phyloP scores from a whole-genome alignment of 176 grass and related monocot species.

The Avena eriantha region DNA sequence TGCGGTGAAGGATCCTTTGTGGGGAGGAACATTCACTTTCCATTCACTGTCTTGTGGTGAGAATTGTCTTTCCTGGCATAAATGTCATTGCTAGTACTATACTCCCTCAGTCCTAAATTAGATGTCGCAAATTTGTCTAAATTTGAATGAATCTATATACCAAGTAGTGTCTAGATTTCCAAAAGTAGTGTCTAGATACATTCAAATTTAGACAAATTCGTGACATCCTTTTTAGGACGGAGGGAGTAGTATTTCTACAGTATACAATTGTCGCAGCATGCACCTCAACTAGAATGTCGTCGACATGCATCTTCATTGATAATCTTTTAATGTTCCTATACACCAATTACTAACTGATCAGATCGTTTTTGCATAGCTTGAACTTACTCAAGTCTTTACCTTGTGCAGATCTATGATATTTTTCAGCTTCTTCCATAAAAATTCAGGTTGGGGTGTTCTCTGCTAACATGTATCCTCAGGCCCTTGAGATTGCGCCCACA shows the following conservation, averaged over 20 bases:
- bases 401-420: conserved; percentile 73
- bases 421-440: conserved; percentile 51
- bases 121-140: too few relatives aligned
- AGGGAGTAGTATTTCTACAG: background rate
- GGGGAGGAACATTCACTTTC: conserved; percentile 45
- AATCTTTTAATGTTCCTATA: background rate
- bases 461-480: too few relatives aligned
- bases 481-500: conserved; percentile 29
- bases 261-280: background rate
- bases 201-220: too few relatives aligned
- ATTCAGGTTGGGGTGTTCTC: too few relatives aligned
- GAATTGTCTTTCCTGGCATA: background rate
- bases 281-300: background rate
- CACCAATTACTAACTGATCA: background rate
- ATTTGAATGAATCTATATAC: too few relatives aligned
- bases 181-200: too few relatives aligned
- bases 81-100: too few relatives aligned
- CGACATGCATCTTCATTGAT: background rate
- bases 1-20: conserved; percentile 39
- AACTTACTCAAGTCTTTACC: background rate
- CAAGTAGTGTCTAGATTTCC: too few relatives aligned
- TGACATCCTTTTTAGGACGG: too few relatives aligned
- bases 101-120: too few relatives aligned
- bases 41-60: background rate
- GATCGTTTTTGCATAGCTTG: background rate